A percentile compares a stretch with the other conserved stretches of the same genome.
Evolutionary conservation across 2,329 filamentous ascomycete species (phyloP).

Genomic region (Arthrobotrys iridis): DNA sequence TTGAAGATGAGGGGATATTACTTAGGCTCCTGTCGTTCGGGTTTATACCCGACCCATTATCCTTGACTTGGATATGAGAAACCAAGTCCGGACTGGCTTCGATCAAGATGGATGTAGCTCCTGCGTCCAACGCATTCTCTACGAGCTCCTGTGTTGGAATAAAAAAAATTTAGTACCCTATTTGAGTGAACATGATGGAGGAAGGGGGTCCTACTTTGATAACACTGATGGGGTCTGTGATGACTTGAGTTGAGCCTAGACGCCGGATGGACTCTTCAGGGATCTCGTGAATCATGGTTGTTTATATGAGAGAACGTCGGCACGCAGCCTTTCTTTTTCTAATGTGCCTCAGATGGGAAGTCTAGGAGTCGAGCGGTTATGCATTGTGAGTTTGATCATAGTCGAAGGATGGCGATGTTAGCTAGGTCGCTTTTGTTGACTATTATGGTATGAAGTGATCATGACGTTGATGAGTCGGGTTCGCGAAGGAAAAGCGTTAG

Average conservation of each 20-base stretch:
- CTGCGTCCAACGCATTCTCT: slow-evolving; percentile 74
- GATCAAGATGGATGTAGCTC: slow-evolving; percentile 68
- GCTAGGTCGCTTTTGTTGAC: background rate
- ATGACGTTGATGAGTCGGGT: background rate
- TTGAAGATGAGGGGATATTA: background rate
- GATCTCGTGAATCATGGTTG: slow-evolving; percentile 45
- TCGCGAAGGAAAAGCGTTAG: too few relatives aligned
- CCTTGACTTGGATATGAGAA: slow-evolving; percentile 71
- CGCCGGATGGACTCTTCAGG: slow-evolving; percentile 54
- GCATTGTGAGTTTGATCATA: background rate
- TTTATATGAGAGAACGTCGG: background rate
- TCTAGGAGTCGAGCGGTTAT: background rate
- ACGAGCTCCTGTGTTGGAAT: slow-evolving; percentile 67
- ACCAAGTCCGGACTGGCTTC: slow-evolving; percentile 70
- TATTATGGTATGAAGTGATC: background rate
- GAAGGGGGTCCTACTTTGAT: slow-evolving; percentile 52
- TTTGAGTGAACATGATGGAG: background rate
- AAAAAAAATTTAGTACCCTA: too few relatives aligned
- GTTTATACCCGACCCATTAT: slow-evolving; percentile 72
- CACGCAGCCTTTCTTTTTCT: too few relatives aligned
- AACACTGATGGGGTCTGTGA: slow-evolving; percentile 56
- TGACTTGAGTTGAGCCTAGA: slow-evolving; percentile 57
- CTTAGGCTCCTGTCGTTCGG: slow-evolving; percentile 66
- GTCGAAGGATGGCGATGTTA: background rate
- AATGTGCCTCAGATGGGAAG: background rate